Evolutionary conservation across 2,329 filamentous ascomycete genomes (phyloP).

Genomic region (Colletotrichum zoysiae): DNA sequence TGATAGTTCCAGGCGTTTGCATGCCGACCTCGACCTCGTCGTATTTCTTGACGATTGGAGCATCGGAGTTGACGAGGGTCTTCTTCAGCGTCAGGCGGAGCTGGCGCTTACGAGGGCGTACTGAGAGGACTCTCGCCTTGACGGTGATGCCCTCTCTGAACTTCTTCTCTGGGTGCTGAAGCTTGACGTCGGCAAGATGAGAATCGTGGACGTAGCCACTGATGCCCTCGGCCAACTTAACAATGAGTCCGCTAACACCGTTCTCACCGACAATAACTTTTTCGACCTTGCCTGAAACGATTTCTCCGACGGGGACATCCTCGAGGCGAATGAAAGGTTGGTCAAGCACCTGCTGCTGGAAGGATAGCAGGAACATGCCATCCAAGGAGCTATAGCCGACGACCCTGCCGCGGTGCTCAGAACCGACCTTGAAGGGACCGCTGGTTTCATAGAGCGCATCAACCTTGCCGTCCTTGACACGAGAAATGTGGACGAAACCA

Average conservation of each 20-base stretch:
- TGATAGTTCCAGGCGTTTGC: conserved; percentile 87
- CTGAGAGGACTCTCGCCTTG: conserved; percentile 87
- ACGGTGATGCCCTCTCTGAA: conserved; percentile 89
- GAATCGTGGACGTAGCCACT: conserved; percentile 88
- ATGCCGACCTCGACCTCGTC: conserved; percentile 79
- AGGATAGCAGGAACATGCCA: conserved; percentile 85
- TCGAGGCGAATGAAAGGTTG: conserved; percentile 93
- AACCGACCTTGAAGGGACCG: conserved; percentile 82
- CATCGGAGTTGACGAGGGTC: conserved; percentile 90
- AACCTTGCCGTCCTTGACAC: conserved; percentile 89
- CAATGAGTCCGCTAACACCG: conserved; percentile 84
- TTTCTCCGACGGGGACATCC: conserved; percentile 84
- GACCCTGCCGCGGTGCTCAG: conserved; percentile 84
- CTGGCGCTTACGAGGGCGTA: conserved; percentile 79
- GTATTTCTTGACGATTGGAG: conserved; percentile 82
- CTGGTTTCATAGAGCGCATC: conserved; percentile 82
- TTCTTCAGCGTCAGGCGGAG: conserved; percentile 95
- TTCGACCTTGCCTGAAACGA: conserved; percentile 86
- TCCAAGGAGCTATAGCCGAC: conserved; percentile 90
- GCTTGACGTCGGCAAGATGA: conserved; percentile 87
- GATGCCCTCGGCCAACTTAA: conserved; percentile 88
- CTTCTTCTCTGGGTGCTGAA: conserved; percentile 96
- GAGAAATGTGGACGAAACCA: conserved; percentile 96
- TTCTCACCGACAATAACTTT: conserved; percentile 83
- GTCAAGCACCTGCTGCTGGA: conserved; percentile 84